Evolutionary conservation across 257 asterid species (phyloP).

Genomic region (Catharanthus roseus): DNA sequence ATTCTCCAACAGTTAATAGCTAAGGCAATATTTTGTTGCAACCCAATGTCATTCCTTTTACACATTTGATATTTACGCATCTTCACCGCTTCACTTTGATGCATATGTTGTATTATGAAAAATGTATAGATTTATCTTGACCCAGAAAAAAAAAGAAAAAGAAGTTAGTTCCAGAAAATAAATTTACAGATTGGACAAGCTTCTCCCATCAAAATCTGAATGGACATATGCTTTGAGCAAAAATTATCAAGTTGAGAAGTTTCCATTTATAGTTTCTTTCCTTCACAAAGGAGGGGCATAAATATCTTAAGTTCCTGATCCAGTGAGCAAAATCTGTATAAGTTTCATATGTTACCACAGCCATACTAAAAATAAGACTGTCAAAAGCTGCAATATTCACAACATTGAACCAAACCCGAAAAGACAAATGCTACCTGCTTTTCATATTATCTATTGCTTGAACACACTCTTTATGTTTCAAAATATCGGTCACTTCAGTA

Average conservation of each 20-base stretch:
- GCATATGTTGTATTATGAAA: no score
- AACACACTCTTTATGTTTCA: no score
- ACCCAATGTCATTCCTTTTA: no score
- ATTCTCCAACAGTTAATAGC: not conserved
- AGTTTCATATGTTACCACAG: not conserved
- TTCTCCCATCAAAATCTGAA: not conserved
- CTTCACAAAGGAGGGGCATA: not conserved
- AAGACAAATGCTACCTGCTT: no score
- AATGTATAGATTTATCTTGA: no score
- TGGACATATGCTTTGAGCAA: not conserved
- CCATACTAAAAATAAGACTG: not conserved
- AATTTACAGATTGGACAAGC: not conserved
- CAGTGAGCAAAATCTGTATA: not conserved
- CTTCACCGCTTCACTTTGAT: no score
- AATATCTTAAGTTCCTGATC: not conserved
- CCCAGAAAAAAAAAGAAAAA: no score
- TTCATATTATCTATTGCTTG: no score
- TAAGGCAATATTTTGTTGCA: not conserved
- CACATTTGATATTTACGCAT: no score
- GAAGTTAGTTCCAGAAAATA: not conserved
- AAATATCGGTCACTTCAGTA: no score
- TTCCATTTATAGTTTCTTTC: not conserved
- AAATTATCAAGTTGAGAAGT: not conserved
- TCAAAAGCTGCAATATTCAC: not conserved
- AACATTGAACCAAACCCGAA: not conserved